A percentile compares a stretch with the other conserved stretches of the same genome.
Conservation (phyloP, 31 red algal species). For the Asparagopsis taxiformis region DNA sequence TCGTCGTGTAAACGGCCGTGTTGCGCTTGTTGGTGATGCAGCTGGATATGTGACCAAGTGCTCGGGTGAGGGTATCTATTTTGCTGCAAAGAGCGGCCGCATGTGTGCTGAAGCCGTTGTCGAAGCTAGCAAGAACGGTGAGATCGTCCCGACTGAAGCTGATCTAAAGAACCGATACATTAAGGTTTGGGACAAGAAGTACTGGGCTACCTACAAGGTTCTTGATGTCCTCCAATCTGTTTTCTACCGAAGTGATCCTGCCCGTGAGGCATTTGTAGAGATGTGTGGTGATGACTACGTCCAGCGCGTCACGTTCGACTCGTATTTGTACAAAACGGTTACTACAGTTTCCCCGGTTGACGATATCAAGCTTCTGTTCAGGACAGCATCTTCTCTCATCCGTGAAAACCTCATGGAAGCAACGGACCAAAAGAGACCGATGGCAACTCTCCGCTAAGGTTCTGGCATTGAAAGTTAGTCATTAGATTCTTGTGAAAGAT, state of each 20-base stretch:
- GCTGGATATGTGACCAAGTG: slow-evolving; percentile 99
- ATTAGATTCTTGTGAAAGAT: not conserved
- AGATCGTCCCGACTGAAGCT: slow-evolving; percentile 73
- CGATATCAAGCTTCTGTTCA: slow-evolving; percentile 97
- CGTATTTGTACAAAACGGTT: slow-evolving; percentile 98
- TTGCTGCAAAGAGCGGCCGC: slow-evolving; percentile 98
- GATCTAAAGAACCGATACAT: slow-evolving; percentile 88
- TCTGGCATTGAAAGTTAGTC: not conserved
- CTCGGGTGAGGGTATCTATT: slow-evolving; percentile 99
- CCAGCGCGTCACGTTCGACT: slow-evolving; percentile 98
- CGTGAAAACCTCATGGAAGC: slow-evolving; percentile 58
- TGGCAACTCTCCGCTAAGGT: slow-evolving; percentile 44
- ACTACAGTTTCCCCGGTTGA: slow-evolving; percentile 88
- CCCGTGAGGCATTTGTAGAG: slow-evolving; percentile 96
- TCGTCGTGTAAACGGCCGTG: slow-evolving; percentile 87
- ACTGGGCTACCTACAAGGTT: slow-evolving; percentile 99
- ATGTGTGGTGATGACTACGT: slow-evolving; percentile 99
- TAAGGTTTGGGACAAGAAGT: slow-evolving; percentile 89
- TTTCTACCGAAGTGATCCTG: slow-evolving; percentile 94
- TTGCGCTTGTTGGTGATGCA: slow-evolving; percentile 97
- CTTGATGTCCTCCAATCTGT: slow-evolving; percentile 91
- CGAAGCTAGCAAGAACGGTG: slow-evolving; percentile 68
- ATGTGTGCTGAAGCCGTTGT: slow-evolving; percentile 96
- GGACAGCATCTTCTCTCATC: slow-evolving; percentile 83
- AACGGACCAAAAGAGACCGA: slow-evolving; percentile 42